These are phyloP conservation scores for Crithidia mellificae DNA, from an alignment of 208 protist species.

Conservation along the genomic window DNA sequence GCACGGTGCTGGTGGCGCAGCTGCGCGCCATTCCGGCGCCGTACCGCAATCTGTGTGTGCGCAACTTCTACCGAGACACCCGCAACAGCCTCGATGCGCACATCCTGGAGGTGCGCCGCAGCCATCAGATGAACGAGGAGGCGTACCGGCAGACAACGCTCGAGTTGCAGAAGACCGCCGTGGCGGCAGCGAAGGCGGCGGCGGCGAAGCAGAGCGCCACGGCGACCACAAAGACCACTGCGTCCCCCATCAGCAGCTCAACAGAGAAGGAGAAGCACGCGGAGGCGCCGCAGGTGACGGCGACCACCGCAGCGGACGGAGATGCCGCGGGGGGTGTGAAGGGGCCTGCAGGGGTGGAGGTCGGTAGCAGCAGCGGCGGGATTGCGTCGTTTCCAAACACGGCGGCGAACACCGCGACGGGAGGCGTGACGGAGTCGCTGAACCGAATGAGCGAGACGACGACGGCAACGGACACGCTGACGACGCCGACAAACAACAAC, in stretches of 20 bases:
- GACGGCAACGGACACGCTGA: background rate
- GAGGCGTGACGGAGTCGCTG: constrained; percentile 10
- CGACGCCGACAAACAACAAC: too few relatives aligned
- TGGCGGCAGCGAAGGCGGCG: constrained; percentile 1
- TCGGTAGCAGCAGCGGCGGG: background rate
- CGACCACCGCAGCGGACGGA: background rate
- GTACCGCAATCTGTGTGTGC: constrained; percentile 34
- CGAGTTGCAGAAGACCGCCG: constrained; percentile 22
- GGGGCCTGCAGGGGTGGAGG: background rate
- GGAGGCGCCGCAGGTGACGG: background rate
- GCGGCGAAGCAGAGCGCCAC: background rate
- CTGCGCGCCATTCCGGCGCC: constrained; percentile 34
- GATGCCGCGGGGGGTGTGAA: background rate
- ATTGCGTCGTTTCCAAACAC: background rate
- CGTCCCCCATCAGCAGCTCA: too few relatives aligned
- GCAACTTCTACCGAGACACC: constrained; percentile 44
- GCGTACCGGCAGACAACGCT: constrained; percentile 28
- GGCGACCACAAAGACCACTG: background rate
- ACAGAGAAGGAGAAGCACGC: too few relatives aligned
- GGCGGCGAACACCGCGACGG: background rate
- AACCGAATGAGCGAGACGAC: background rate
- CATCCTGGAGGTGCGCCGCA: constrained; percentile 44
- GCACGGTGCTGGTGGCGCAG: constrained; percentile 61
- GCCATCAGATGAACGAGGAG: constrained; percentile 31
- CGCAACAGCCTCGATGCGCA: constrained; percentile 37